A percentile compares a stretch with the other conserved stretches of the same genome.
Conservation (phyloP, 2,329 filamentous ascomycete species). For the Monosporascus sp. region DNA sequence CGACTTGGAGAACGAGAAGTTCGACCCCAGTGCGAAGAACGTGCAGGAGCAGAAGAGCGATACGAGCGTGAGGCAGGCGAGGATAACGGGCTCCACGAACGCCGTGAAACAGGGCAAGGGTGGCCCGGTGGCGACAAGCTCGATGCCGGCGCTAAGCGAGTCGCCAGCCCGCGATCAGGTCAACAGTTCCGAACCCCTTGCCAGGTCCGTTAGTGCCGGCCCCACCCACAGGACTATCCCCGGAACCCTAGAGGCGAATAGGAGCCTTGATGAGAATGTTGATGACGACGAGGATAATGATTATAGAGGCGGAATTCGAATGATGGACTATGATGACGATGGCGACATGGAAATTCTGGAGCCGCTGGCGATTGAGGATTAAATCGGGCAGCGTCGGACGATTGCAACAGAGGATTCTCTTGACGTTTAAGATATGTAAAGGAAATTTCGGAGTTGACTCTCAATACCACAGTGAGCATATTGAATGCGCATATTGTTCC, state of each 20-base stretch:
- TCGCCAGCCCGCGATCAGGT: constrained; percentile 3
- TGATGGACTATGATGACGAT: constrained; percentile 2
- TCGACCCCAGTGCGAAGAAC: constrained; percentile 20
- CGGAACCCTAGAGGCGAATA: too few relatives aligned
- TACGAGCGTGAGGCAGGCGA: constrained; percentile 9
- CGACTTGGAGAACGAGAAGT: constrained; percentile 22
- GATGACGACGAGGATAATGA: constrained; percentile 11
- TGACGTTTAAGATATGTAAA: too few relatives aligned
- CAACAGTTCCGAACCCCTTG: too few relatives aligned
- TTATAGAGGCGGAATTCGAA: constrained; percentile 1
- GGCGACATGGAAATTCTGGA: neutral
- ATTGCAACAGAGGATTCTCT: too few relatives aligned
- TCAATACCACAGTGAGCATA: too few relatives aligned
- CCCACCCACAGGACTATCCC: neutral
- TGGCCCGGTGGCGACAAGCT: neutral
- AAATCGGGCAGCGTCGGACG: neutral
- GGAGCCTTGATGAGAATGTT: constrained; percentile 13
- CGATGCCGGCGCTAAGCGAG: constrained; percentile 21
- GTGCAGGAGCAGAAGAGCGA: constrained; percentile 20
- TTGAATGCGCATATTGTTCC: too few relatives aligned
- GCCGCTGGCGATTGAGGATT: neutral
- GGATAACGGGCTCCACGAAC: constrained; percentile 6
- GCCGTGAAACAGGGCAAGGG: constrained; percentile 2
- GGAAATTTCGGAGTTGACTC: too few relatives aligned
- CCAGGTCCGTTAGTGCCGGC: neutral